A percentile compares a stretch with the other conserved stretches of the same genome.
These are phyloP conservation scores for Paulownia fortunei DNA, from an alignment of 257 asterid species.

Conservation along the genomic window DNA sequence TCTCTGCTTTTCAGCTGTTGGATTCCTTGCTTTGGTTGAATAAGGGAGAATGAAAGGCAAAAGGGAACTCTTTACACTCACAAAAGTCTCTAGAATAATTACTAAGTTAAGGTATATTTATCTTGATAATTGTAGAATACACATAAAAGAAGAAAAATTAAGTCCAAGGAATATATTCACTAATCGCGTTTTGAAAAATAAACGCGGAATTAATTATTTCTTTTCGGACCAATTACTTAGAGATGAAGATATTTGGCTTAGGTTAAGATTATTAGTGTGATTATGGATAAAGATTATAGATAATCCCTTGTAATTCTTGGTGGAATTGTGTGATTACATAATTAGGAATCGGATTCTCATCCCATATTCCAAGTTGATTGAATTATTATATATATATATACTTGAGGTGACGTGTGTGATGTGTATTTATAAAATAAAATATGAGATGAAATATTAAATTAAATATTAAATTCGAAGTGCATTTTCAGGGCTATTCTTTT, in stretches of 20 bases:
- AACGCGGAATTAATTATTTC: background rate
- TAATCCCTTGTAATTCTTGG: background rate
- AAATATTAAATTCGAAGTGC: too few species aligned
- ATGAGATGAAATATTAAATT: too few species aligned
- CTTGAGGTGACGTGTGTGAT: too few species aligned
- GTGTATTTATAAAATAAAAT: too few species aligned
- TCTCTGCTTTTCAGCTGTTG: slow-evolving; percentile 16
- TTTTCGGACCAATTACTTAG: background rate
- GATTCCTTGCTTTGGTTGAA: slow-evolving; percentile 26
- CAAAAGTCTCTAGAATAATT: slow-evolving; percentile 15
- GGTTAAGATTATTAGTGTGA: background rate
- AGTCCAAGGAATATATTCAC: slow-evolving; percentile 29
- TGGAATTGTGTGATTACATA: background rate
- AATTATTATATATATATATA: too few species aligned
- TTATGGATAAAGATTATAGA: background rate
- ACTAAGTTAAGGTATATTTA: background rate
- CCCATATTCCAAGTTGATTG: too few species aligned
- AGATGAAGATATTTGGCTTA: background rate
- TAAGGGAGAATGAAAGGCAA: background rate
- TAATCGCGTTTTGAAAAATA: background rate
- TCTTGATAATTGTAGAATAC: background rate
- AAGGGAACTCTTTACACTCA: background rate
- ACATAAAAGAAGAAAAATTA: background rate
- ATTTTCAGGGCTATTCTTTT: too few species aligned
- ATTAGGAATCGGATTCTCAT: too few species aligned